A percentile compares a stretch with the other conserved stretches of the same genome.
Conservation (phyloP, 2,329 filamentous ascomycete genomes). For the Venturia aucupariae region DNA sequence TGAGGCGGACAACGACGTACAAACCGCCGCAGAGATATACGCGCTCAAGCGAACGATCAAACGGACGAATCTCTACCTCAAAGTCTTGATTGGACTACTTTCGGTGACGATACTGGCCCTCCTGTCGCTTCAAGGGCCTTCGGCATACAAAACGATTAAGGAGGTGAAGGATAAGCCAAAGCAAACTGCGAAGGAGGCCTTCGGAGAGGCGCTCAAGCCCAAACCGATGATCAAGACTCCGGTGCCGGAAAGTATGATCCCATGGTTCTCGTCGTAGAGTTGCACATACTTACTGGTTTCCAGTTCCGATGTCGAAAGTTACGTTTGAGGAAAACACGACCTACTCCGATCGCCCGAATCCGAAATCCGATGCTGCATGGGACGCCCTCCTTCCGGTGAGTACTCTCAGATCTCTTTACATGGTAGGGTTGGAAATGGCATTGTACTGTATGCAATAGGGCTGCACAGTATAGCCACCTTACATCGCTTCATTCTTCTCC, state of each 20-base stretch:
- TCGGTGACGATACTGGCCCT: background rate
- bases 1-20: background rate
- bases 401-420: no score
- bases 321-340: conserved; percentile 3
- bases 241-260: conserved; percentile 9
- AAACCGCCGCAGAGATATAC: conserved; percentile 10
- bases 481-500: no score
- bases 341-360: conserved; percentile 8
- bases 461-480: no score
- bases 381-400: conserved; percentile 12
- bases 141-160: conserved; percentile 4
- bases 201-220: background rate
- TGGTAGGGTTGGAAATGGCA: background rate
- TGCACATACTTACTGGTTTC: background rate
- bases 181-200: background rate
- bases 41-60: conserved; percentile 7
- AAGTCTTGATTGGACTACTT: conserved; percentile 11
- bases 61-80: conserved; percentile 11
- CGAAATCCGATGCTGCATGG: conserved; percentile 12
- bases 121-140: background rate
- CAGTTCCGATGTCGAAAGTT: background rate
- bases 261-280: background rate
- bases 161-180: background rate
- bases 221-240: conserved; percentile 10
- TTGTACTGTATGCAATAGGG: background rate